These are phyloP conservation scores for Coelastrella sp. DNA, from an alignment of 139 green algal species.

Conservation along the genomic window DNA sequence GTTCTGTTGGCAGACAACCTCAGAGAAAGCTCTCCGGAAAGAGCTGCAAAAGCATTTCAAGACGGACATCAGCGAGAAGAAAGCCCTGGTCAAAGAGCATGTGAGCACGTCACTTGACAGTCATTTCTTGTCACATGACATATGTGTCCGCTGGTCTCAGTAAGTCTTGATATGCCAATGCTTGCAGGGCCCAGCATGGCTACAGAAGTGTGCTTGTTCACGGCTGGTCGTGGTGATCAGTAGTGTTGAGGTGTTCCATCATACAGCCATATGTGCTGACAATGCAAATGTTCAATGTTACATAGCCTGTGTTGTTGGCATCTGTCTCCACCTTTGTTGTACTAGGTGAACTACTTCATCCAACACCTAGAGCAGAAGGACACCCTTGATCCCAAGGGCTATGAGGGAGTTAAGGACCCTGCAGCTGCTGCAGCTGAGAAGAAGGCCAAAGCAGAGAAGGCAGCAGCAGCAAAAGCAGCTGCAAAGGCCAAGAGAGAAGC, in stretches of 20 bases:
- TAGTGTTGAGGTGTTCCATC: no score
- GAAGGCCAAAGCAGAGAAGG: background rate
- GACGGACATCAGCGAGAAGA: constrained; percentile 51
- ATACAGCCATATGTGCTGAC: no score
- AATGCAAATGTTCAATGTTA: no score
- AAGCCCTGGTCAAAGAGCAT: constrained; percentile 67
- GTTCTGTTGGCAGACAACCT: constrained; percentile 62
- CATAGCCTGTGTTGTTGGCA: no score
- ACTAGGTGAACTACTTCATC: constrained; percentile 60
- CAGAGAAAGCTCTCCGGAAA: constrained; percentile 74
- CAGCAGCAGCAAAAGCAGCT: constrained; percentile 24
- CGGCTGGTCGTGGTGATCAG: no score
- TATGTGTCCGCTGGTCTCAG: no score
- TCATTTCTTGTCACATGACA: no score
- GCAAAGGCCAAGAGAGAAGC: background rate
- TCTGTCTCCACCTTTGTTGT: no score
- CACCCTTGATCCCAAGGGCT: constrained; percentile 42
- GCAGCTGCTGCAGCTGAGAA: background rate
- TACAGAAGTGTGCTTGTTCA: no score
- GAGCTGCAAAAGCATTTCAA: constrained; percentile 64
- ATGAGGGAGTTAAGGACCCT: constrained; percentile 5
- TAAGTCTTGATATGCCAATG: no score
- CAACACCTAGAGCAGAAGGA: constrained; percentile 51
- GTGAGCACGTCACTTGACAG: no score
- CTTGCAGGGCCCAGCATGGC: no score